A percentile compares a stretch with the other conserved stretches of the same genome.
phyloP scores from a whole-genome alignment of 1,139 yeast species.

The Blastobotrys persicus region DNA sequence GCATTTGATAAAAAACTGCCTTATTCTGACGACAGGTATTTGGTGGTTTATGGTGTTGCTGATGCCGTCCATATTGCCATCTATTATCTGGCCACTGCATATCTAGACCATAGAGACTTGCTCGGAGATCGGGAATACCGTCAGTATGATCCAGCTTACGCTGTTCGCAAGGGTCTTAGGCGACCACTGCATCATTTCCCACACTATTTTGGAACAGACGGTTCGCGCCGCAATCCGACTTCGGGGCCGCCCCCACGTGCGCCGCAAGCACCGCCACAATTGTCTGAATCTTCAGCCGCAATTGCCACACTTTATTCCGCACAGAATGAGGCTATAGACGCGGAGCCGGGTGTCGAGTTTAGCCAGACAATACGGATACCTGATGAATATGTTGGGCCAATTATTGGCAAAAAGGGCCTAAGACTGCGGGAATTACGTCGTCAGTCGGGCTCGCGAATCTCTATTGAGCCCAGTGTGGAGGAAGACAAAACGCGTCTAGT shows the following conservation, averaged over 20 bases:
- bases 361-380: slow-evolving; percentile 75
- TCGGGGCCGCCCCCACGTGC: background rate
- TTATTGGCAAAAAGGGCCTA: slow-evolving; percentile 85
- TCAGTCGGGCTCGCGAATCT: slow-evolving; percentile 71
- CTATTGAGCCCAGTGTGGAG: slow-evolving; percentile 42
- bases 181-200: slow-evolving; percentile 1
- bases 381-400: slow-evolving; percentile 74
- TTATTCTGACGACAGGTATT: slow-evolving; percentile 73
- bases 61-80: slow-evolving; percentile 86
- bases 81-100: slow-evolving; percentile 66
- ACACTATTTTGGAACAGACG: background rate
- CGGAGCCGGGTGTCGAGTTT: slow-evolving; percentile 46
- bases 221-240: background rate
- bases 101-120: slow-evolving; percentile 23
- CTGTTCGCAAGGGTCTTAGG: background rate
- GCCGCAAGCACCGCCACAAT: slow-evolving; percentile 10
- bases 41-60: slow-evolving; percentile 75
- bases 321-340: slow-evolving; percentile 27
- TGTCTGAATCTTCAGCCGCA: slow-evolving; percentile 1
- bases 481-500: slow-evolving; percentile 53
- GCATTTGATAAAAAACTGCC: slow-evolving; percentile 79
- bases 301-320: slow-evolving; percentile 20
- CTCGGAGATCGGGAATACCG: slow-evolving; percentile 18
- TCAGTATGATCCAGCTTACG: slow-evolving; percentile 21
- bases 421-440: slow-evolving; percentile 78